Conservation (phyloP, 2,329 filamentous ascomycete species). For the Cercospora citrullina region DNA sequence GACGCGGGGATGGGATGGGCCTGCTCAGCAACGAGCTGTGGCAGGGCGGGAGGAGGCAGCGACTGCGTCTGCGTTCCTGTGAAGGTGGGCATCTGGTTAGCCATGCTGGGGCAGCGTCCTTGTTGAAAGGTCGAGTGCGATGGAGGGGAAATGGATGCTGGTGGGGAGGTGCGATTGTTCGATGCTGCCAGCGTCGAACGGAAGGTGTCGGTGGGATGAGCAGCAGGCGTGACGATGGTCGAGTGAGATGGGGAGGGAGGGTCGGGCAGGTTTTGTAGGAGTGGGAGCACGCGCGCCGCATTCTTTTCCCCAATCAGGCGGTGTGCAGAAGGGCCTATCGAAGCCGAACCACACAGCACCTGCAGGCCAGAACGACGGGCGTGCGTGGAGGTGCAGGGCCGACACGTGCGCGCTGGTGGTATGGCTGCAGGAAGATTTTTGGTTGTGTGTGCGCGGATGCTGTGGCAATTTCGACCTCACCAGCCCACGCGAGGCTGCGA, state of each 20-base stretch:
- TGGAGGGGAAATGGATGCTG: neutral
- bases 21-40: constrained; percentile 91
- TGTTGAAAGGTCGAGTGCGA: constrained; percentile 39
- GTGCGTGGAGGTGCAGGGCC: constrained; percentile 11
- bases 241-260: neutral
- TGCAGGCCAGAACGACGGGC: constrained; percentile 8
- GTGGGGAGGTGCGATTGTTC: neutral
- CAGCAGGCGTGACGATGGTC: neutral
- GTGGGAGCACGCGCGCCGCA: neutral
- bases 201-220: neutral
- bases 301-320: constrained; percentile 15
- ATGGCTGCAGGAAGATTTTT: constrained; percentile 2
- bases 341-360: constrained; percentile 2
- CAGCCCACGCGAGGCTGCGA: neutral
- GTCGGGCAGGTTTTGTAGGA: neutral
- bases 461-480: neutral
- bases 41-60: constrained; percentile 84
- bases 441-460: neutral
- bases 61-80: constrained; percentile 69
- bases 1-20: constrained; percentile 76
- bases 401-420: constrained; percentile 4
- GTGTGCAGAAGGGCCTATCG: constrained; percentile 4
- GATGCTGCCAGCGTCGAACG: neutral
- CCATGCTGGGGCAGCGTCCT: constrained; percentile 37
- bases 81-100: constrained; percentile 29